Evolutionary conservation across 371 early-diverging fungal genomes (phyloP), one percentile per base, ranked within the genome.

Genomic region (Rhizopus delemar): DNA sequence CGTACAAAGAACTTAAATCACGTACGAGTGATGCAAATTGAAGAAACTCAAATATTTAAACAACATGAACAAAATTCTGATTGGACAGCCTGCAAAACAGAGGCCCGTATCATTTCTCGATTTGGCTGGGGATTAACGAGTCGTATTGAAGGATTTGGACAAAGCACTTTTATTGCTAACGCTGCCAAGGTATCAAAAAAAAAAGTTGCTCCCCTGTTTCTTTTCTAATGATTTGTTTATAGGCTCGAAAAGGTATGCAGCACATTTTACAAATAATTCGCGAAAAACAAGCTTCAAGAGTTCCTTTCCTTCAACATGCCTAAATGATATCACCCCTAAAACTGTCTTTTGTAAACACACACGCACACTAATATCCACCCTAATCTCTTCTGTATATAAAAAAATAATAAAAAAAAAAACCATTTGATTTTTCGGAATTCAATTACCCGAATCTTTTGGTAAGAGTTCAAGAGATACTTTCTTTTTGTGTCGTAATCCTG

Each of bases 1-100:
- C 81, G 83, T 8, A 92, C 94, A 33, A 85, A 89, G 62, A 98
- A 98, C 71, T 68, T 98, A 51, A 92, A 90, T 56, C 98, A 98
- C 70, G 90, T 87, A 39, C 87, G 97, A 49, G 75, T 95, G 33
- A 90, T 97, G 90, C 85, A 92, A 60, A 86, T 98, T 29, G 95
- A 93, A 66, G 98, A 97, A 70, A 86, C 87, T 33, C 96, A 95
- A 71, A 89, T 83, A 16, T 86, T 92, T 55, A 76, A 72, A 34
- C 86, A 86, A 41, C 62, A 70, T 38, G 72, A 65, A 5, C 75
- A 77, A 54, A 81, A 90, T 59, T 49, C 71, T 31, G 80, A 80
- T 49, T 81, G 81, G 73, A 96, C 96, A n/a, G 69, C 79, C 36
- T 86, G 91, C 57, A 86, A 84, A 60, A 90, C 90, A 52, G 90